phyloP scores from a whole-genome alignment of 345 rosid genomes.

The Salix exigua region DNA sequence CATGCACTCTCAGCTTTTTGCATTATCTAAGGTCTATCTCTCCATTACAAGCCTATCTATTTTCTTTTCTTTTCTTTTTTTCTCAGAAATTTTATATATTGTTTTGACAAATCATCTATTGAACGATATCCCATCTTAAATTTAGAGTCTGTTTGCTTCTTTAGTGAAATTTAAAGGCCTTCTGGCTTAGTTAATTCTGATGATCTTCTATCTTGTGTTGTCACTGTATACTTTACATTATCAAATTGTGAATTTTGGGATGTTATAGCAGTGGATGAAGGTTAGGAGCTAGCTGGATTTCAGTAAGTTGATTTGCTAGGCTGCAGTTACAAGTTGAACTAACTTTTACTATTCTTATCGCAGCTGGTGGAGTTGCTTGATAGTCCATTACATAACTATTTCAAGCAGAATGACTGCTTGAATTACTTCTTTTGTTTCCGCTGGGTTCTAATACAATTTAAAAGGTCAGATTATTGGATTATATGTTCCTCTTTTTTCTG shows the following conservation, averaged over 20 bases:
- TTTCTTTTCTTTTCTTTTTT: background rate
- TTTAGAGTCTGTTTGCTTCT: background rate
- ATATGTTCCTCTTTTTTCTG: background rate
- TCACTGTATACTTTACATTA: background rate
- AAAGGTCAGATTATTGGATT: conserved; percentile 54
- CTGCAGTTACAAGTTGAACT: background rate
- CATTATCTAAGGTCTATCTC: conserved; percentile 73
- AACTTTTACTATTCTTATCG: conserved; percentile 18
- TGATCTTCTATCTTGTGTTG: background rate
- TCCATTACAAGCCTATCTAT: background rate
- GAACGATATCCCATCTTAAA: background rate
- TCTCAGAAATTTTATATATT: background rate
- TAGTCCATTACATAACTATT: conserved; percentile 78
- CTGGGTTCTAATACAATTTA: conserved; percentile 92
- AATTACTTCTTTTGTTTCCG: conserved; percentile 99
- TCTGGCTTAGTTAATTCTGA: background rate
- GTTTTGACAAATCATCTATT: background rate
- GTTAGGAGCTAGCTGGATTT: background rate
- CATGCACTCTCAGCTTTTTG: conserved; percentile 97
- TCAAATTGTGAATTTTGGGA: background rate
- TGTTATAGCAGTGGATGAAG: background rate
- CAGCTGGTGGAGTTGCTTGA: conserved; percentile 97
- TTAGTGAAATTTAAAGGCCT: background rate
- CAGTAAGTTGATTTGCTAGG: background rate
- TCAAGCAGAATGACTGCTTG: conserved; percentile 92